Percentiles rank a stretch among this genome's conserved stretches.
phyloP scores from a whole-genome alignment of 2,329 filamentous ascomycete genomes.

The Verticillium longisporum region DNA sequence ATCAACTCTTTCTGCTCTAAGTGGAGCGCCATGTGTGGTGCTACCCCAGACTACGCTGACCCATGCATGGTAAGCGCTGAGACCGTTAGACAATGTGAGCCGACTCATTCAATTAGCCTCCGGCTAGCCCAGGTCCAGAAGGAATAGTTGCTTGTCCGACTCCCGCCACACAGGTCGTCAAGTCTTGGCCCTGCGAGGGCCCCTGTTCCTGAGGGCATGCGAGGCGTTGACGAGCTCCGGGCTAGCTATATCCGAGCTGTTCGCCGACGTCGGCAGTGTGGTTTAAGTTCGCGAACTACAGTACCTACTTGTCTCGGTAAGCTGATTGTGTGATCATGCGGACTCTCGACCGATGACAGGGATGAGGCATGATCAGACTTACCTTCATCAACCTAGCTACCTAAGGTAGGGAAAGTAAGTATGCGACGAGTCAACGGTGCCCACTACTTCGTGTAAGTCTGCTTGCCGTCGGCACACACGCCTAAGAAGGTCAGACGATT shows the following conservation, averaged over 20 bases:
- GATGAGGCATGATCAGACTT: too few relatives aligned
- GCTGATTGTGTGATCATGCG: too few relatives aligned
- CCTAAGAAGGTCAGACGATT: too few relatives aligned
- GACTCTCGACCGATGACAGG: too few relatives aligned
- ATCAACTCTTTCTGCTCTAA: slow-evolving; percentile 6
- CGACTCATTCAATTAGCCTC: neutral
- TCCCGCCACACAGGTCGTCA: neutral
- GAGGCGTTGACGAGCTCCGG: neutral
- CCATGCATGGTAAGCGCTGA: neutral
- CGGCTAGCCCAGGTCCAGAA: neutral
- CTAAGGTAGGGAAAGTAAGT: too few relatives aligned
- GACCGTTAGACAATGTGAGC: neutral
- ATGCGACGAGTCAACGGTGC: too few relatives aligned
- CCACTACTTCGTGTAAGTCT: too few relatives aligned
- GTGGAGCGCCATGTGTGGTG: neutral
- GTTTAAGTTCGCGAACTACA: neutral
- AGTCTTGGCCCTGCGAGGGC: neutral
- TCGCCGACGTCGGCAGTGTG: neutral
- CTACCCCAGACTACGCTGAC: neutral
- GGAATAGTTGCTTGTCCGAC: neutral
- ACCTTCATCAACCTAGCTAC: too few relatives aligned
- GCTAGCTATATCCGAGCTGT: neutral
- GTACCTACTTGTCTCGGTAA: neutral
- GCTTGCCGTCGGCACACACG: too few relatives aligned
- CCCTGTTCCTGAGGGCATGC: neutral